Evolutionary conservation across 2,329 filamentous ascomycete species (phyloP).

Genomic region (Colletotrichum liaoningense): DNA sequence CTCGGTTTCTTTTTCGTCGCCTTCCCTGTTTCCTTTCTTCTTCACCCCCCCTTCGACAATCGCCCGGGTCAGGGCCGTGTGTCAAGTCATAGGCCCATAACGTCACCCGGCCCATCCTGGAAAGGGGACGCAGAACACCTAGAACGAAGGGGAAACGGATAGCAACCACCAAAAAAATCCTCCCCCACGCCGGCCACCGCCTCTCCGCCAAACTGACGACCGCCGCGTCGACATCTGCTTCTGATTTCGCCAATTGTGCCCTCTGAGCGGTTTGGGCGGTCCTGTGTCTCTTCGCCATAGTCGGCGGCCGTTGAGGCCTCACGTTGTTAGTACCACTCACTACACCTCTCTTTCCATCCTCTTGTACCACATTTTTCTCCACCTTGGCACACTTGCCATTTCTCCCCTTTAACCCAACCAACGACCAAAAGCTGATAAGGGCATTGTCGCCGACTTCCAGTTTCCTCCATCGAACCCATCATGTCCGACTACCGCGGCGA

Average conservation of each 20-base stretch:
- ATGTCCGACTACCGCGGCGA: conserved; percentile 71
- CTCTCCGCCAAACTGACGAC: background rate
- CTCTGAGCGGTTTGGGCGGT: conserved; percentile 18
- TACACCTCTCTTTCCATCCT: conserved; percentile 25
- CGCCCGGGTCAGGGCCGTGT: conserved; percentile 29
- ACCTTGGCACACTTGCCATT: conserved; percentile 35
- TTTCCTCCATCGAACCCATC: conserved; percentile 44
- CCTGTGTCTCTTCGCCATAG: conserved; percentile 35
- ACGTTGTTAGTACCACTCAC: conserved; percentile 34
- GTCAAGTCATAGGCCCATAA: conserved; percentile 33
- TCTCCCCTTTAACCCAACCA: conserved; percentile 32
- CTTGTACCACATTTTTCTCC: conserved; percentile 37
- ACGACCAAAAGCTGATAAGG: conserved; percentile 30
- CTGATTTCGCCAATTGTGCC: conserved; percentile 9
- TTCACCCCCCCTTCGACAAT: background rate
- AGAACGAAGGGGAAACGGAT: conserved; percentile 34
- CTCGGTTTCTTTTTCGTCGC: background rate
- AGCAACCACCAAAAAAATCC: conserved; percentile 26
- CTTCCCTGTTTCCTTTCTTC: background rate
- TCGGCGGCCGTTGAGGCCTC: conserved; percentile 40
- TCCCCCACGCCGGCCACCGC: conserved; percentile 19
- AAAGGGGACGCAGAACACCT: conserved; percentile 29
- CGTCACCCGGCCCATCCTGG: conserved; percentile 32
- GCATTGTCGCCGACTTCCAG: conserved; percentile 41
- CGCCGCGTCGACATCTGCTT: conserved; percentile 4